phyloP scores from a whole-genome alignment of 352 stramenopile genomes.

The Globisporangium irregulare region DNA sequence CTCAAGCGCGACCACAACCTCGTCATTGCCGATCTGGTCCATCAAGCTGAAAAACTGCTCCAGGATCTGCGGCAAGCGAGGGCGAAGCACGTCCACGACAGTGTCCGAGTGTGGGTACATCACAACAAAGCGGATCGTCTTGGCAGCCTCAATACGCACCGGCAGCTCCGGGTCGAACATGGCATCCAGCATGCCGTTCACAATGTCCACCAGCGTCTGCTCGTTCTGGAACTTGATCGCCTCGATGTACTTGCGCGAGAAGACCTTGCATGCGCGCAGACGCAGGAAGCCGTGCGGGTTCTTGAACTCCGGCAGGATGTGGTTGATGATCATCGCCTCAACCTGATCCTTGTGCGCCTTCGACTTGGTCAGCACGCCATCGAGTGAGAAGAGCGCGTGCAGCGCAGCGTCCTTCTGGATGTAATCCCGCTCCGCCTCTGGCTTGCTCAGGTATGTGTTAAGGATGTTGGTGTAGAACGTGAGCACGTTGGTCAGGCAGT shows the following conservation, averaged over 20 bases:
- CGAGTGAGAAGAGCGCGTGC: slow-evolving; percentile 91
- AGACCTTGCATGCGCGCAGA: slow-evolving; percentile 94
- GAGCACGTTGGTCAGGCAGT: slow-evolving; percentile 92
- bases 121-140: slow-evolving; percentile 86
- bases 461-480: slow-evolving; percentile 92
- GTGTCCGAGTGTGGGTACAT: slow-evolving; percentile 85
- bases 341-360: slow-evolving; percentile 93
- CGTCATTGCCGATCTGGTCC: slow-evolving; percentile 98
- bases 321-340: slow-evolving; percentile 91
- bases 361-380: slow-evolving; percentile 90
- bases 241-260: slow-evolving; percentile 94
- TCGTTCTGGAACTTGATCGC: slow-evolving; percentile 90
- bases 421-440: slow-evolving; percentile 87
- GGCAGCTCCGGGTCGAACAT: slow-evolving; percentile 95
- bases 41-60: slow-evolving; percentile 99
- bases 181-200: slow-evolving; percentile 80
- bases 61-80: slow-evolving; percentile 93
- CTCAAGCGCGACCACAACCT: slow-evolving; percentile 93
- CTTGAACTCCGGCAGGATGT: slow-evolving; percentile 97
- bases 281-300: slow-evolving; percentile 94
- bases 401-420: slow-evolving; percentile 96
- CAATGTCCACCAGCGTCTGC: slow-evolving; percentile 76
- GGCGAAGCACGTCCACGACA: slow-evolving; percentile 85
- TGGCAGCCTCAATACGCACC: slow-evolving; percentile 95
- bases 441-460: slow-evolving; percentile 76